phyloP scores from a whole-genome alignment of 805 yeast genomes.

The Candida verbasci region DNA sequence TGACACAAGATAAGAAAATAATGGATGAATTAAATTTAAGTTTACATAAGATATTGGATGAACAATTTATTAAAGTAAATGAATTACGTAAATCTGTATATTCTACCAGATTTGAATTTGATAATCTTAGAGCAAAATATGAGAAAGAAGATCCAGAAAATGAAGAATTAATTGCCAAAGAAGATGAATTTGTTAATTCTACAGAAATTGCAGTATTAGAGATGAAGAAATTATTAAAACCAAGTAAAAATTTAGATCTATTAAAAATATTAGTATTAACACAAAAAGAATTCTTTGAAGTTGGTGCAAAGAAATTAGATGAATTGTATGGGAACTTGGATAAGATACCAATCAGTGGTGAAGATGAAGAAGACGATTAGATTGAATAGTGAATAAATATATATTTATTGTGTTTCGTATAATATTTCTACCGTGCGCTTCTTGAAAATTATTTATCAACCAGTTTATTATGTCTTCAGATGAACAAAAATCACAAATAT shows the following conservation, averaged over 20 bases:
- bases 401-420: too few relatives aligned
- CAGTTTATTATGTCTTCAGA: too few relatives aligned
- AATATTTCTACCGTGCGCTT: too few relatives aligned
- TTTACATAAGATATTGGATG: slow-evolving; percentile 48
- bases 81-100: slow-evolving; percentile 66
- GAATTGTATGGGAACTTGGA: slow-evolving; percentile 26
- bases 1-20: slow-evolving; percentile 65
- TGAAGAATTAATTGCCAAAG: slow-evolving; percentile 52
- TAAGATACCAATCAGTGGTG: slow-evolving; percentile 32
- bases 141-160: slow-evolving; percentile 45
- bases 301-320: slow-evolving; percentile 31
- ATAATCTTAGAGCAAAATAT: slow-evolving; percentile 55
- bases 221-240: slow-evolving; percentile 69
- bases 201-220: slow-evolving; percentile 75
- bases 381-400: background rate
- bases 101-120: slow-evolving; percentile 64
- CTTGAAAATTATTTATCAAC: too few relatives aligned
- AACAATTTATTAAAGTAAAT: slow-evolving; percentile 57
- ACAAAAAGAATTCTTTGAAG: slow-evolving; percentile 53
- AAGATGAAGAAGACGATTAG: slow-evolving; percentile 24
- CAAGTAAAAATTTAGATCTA: slow-evolving; percentile 59
- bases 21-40: slow-evolving; percentile 55
- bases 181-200: slow-evolving; percentile 77
- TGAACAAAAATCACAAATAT: slow-evolving; percentile 35
- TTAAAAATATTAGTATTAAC: slow-evolving; percentile 65